phyloP scores from a whole-genome alignment of 129 eudicot genomes.

The Heracleum sosnowskyi region DNA sequence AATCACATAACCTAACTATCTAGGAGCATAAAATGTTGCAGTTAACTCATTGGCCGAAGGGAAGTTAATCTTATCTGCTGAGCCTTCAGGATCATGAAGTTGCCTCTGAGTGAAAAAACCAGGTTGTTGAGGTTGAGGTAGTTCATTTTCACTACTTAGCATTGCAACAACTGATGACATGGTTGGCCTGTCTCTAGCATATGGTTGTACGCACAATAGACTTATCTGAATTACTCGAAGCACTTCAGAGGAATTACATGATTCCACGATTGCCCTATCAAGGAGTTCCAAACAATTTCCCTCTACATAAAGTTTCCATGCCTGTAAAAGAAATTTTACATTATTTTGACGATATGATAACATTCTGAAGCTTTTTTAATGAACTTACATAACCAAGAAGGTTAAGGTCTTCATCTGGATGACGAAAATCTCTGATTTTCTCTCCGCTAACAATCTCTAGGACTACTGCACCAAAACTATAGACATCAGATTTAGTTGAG shows the following conservation, averaged over 20 bases:
- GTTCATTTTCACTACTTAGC: slow-evolving; percentile 21
- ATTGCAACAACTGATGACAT: slow-evolving; percentile 25
- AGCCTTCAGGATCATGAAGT: slow-evolving; percentile 10
- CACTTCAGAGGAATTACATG: slow-evolving; percentile 8
- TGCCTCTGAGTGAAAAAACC: slow-evolving; percentile 17
- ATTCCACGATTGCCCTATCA: slow-evolving; percentile 8
- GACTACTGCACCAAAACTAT: slow-evolving; percentile 23
- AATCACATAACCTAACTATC: no score
- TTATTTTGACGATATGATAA: no score
- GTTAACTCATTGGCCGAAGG: no score
- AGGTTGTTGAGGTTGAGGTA: slow-evolving; percentile 27
- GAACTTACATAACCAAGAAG: not conserved
- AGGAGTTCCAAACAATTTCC: slow-evolving; percentile 15
- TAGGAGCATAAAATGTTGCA: no score
- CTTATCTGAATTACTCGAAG: slow-evolving; percentile 25
- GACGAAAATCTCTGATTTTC: not conserved
- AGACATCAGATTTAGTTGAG: not conserved
- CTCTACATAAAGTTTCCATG: slow-evolving; percentile 32
- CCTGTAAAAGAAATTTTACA: slow-evolving; percentile 22
- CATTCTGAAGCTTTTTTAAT: no score
- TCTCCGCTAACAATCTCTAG: not conserved
- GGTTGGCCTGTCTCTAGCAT: slow-evolving; percentile 27
- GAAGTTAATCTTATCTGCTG: not conserved
- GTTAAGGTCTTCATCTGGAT: not conserved
- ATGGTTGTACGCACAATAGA: slow-evolving; percentile 31